Evolutionary conservation across 1,284 basidiomycete genomes (phyloP).

Genomic region (Lignosus rhinocerotis): DNA sequence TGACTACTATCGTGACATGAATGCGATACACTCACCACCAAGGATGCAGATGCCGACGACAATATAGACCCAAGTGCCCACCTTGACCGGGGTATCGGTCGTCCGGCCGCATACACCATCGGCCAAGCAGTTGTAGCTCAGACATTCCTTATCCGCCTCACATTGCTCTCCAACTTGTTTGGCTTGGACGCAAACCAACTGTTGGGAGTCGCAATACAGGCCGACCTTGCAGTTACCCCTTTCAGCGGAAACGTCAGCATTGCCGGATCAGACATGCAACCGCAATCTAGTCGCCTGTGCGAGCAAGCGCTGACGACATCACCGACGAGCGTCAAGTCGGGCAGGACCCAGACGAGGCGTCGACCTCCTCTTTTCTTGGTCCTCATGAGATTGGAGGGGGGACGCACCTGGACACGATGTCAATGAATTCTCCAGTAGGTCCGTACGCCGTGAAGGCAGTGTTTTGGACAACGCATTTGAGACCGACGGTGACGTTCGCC

Average conservation of each 20-base stretch:
- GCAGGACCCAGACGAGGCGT: neutral
- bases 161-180: slow-evolving; percentile 62
- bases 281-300: neutral
- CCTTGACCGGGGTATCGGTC: slow-evolving; percentile 63
- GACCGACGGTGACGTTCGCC: slow-evolving; percentile 69
- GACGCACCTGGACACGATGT: slow-evolving; percentile 76
- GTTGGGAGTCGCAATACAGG: slow-evolving; percentile 71
- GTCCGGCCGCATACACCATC: slow-evolving; percentile 61
- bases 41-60: slow-evolving; percentile 75
- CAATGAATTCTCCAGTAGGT: slow-evolving; percentile 57
- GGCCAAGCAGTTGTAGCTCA: slow-evolving; percentile 74
- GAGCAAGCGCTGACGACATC: neutral
- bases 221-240: slow-evolving; percentile 70
- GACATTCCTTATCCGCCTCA: slow-evolving; percentile 82
- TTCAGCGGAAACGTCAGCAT: slow-evolving; percentile 4
- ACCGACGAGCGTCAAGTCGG: neutral
- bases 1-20: neutral
- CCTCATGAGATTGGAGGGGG: neutral
- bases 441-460: slow-evolving; percentile 74
- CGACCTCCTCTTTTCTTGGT: neutral
- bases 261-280: neutral
- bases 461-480: slow-evolving; percentile 74
- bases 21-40: slow-evolving; percentile 48
- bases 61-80: slow-evolving; percentile 70
- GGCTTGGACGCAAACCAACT: slow-evolving; percentile 58